Evolutionary conservation across 371 early-diverging fungal genomes (phyloP), one percentile per base, ranked within the genome.

Genomic region (Haplosporangium sp.): DNA sequence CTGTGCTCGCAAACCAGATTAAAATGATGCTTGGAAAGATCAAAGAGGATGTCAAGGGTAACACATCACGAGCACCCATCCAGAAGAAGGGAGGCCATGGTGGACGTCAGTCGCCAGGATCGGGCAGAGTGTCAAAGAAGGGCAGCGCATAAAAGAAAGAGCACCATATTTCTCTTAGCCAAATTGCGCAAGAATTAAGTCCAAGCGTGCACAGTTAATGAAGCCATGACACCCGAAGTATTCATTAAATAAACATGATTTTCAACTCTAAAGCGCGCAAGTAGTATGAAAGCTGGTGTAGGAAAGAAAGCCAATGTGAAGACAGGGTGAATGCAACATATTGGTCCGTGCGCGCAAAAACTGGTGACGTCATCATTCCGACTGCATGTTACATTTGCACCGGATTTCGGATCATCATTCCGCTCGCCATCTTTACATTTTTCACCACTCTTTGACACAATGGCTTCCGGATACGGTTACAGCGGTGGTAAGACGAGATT

Each of bases 1-100:
- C 90, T 14, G 86, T 87, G 45, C 79, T 92, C 80, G 85, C 89
- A 23, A 85, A 86, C 48, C 90, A 91, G 69, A 87, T 91, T 74
- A 83, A 85, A 64, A 79, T 86, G 53, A 80, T 91, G 72, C 77
- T 91, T 20, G 82, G 80, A 40, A 87, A 87, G 69, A 87, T 91
- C 61, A 82, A 89, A 66, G 85, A 84, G 38, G 79, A 81, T 46
- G 65, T 79, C 57, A 70, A 68, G 58, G 73, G 67, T 45, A 73
- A 81, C 61, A 70, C n/a, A 43, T 50, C 79, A 12, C 72, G 79
- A 18, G 79, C 65, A 20, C 72, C 79, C 5, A 60, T 55, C n/a
- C 64, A 64, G 43, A 46, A 58, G 48, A 56, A 65, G 61, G 64
- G 64, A 18, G 74, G 74, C 13, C 74, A 63, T 43, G 73, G 73